Conservation (phyloP, 768 basidiomycete genomes). For the Scleroderma citrinum region DNA sequence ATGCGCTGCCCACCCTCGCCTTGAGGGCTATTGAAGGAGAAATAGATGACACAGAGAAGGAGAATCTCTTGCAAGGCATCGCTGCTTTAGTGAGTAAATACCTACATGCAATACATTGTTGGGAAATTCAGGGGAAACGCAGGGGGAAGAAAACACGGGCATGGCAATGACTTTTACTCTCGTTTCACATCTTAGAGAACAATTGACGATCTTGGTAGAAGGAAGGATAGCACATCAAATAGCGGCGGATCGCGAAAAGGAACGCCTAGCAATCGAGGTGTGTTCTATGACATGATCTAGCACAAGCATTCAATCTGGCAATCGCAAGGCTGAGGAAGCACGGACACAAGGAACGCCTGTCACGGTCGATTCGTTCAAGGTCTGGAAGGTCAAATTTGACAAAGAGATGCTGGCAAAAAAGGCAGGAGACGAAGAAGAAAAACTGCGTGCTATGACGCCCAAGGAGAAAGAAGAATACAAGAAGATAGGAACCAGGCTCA, state of each 20-base stretch:
- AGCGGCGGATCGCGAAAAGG: conserved; percentile 65
- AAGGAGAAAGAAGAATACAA: conserved; percentile 87
- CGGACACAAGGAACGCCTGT: conserved; percentile 90
- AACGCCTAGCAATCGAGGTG: conserved; percentile 74
- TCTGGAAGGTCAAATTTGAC: conserved; percentile 79
- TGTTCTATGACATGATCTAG: conserved; percentile 3
- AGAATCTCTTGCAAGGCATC: conserved; percentile 50
- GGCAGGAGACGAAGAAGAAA: conserved; percentile 72
- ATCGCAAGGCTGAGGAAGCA: conserved; percentile 72
- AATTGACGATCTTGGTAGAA: conserved; percentile 58
- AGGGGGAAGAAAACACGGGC: conserved; percentile 84
- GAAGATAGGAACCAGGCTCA: conserved; percentile 51
- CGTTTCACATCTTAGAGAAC: conserved; percentile 78
- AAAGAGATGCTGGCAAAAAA: conserved; percentile 55
- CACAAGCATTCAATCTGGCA: conserved; percentile 3
- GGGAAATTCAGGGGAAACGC: background rate
- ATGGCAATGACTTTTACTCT: conserved; percentile 99
- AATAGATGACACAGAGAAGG: conserved; percentile 52
- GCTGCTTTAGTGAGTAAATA: conserved; percentile 46
- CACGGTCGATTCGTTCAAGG: conserved; percentile 71
- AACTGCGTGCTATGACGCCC: conserved; percentile 57
- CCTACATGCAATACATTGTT: background rate
- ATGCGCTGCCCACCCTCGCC: conserved; percentile 67
- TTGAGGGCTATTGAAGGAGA: conserved; percentile 62
- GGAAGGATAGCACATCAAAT: conserved; percentile 49